These are phyloP conservation scores for Xerocomellus chrysenteron DNA, from an alignment of 768 basidiomycete species.

Conservation along the genomic window DNA sequence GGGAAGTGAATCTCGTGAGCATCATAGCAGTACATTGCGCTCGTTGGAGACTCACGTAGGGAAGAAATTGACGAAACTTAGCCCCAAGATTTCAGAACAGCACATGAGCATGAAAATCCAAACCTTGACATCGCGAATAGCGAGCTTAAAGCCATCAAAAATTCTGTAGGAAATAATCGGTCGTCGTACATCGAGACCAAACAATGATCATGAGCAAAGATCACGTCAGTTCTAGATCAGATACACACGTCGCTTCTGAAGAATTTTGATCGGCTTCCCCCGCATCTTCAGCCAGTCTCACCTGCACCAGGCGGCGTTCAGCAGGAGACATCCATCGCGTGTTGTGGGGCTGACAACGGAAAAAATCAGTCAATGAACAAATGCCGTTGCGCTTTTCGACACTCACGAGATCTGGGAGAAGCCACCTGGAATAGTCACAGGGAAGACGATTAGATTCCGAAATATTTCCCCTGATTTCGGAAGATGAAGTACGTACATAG, in stretches of 20 bases:
- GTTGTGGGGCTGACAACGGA: conserved; percentile 50
- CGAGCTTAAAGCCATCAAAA: conserved; percentile 51
- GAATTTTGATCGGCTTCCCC: conserved; percentile 63
- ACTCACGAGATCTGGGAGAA: conserved; percentile 59
- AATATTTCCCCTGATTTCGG: neutral
- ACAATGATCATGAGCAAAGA: neutral
- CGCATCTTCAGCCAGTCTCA: conserved; percentile 65
- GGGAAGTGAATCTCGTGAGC: neutral
- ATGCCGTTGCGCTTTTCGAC: neutral
- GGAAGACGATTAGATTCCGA: neutral
- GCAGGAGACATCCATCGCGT: conserved; percentile 55
- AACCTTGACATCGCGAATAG: conserved; percentile 55
- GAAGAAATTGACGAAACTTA: conserved; percentile 63
- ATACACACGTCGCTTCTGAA: conserved; percentile 14
- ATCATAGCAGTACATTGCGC: neutral
- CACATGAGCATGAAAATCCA: conserved; percentile 53
- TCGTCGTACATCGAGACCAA: neutral
- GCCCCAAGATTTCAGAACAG: conserved; percentile 49
- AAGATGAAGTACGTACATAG: conserved; percentile 40
- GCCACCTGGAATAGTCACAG: conserved; percentile 40
- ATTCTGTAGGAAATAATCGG: conserved; percentile 35
- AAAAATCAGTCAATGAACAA: neutral
- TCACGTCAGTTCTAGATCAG: neutral
- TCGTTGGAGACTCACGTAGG: conserved; percentile 38
- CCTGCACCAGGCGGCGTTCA: conserved; percentile 60